phyloP scores from a whole-genome alignment of 805 yeast species.

The Debaryomyces tyrocola region DNA sequence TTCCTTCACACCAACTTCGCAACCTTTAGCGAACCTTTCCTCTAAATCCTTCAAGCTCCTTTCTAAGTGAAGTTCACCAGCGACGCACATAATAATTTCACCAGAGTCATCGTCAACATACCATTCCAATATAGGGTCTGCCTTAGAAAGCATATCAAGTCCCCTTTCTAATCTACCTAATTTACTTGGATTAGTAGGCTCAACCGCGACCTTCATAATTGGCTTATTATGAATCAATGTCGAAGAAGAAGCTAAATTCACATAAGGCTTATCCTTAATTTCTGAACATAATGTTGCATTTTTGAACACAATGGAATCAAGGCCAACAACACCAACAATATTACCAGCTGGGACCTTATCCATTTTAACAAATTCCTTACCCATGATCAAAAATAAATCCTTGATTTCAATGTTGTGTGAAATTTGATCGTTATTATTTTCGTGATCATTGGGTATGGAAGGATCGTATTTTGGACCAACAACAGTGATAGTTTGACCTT shows the following conservation, averaged over 20 bases:
- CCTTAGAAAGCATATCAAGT: slow-evolving; percentile 70
- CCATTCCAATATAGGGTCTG: slow-evolving; percentile 94
- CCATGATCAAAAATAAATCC: slow-evolving; percentile 84
- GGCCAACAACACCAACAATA: slow-evolving; percentile 90
- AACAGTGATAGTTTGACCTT: slow-evolving; percentile 74
- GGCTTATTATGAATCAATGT: slow-evolving; percentile 68
- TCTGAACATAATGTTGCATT: slow-evolving; percentile 76
- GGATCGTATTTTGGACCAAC: slow-evolving; percentile 90
- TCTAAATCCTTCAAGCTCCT: slow-evolving; percentile 88
- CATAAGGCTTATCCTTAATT: slow-evolving; percentile 67
- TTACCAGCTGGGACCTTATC: slow-evolving; percentile 90
- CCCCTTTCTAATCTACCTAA: slow-evolving; percentile 78
- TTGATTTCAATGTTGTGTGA: slow-evolving; percentile 59
- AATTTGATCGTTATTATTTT: slow-evolving; percentile 50
- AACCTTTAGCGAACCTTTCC: slow-evolving; percentile 84
- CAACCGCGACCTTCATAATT: slow-evolving; percentile 92
- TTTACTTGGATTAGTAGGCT: slow-evolving; percentile 84
- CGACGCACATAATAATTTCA: slow-evolving; percentile 89
- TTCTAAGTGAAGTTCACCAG: slow-evolving; percentile 95
- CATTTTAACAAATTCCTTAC: slow-evolving; percentile 78
- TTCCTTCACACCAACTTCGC: slow-evolving; percentile 81
- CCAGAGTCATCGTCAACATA: slow-evolving; percentile 81
- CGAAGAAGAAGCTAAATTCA: slow-evolving; percentile 55
- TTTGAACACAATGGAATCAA: slow-evolving; percentile 78
- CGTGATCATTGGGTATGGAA: slow-evolving; percentile 28